Evolutionary conservation across 495 filamentous ascomycete genomes (phyloP), one percentile per base, ranked within the genome.

Genomic region (Thozetella sp.): DNA sequence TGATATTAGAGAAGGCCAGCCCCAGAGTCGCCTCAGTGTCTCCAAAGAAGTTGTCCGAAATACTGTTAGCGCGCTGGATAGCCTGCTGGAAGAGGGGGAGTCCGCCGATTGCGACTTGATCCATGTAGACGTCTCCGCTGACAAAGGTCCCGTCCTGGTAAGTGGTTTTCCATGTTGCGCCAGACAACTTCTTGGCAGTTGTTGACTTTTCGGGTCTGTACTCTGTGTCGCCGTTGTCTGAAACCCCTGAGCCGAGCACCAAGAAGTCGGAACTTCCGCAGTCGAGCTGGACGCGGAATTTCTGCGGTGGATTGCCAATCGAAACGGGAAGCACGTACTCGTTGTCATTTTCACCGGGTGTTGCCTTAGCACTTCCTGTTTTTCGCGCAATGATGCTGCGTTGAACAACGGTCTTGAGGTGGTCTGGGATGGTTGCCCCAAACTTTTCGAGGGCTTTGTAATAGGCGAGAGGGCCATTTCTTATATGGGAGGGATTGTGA

Each of bases 191-290:
- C 57, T 76, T 77, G 13, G 80, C 70, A 25, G 79, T 84, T 45
- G 60, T 64, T 62, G 76, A 79, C 22, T 66, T 68, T 27, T 58
- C 56, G 0, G 86, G 83, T 58, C 79, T 76, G 78, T 93, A 93
- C 68, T 87, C 45, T 19, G 71, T 70, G 71, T 93, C 90, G 22
- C 86, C 74, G 30, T 25, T 52, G 25, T 50, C 37, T 13, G 61
- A 19, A 1, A 67, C 67, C 58, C 72, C 62, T 19, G 68, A 66
- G 61, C 67, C 71, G 63, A 78, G 75, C 22, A 77, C 74, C 76
- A 75, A 92, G 80, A 93, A 83, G 74, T 93, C 90, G 46, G 87
- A 84, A 40, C 86, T 90, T 2, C 90, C 90, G 43, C 90, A 92
- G 68, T 93, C 90, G 64, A 92, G 81, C 67, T 92, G 86, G 57